Evolutionary conservation across 78 protist genomes (phyloP).

Genomic region (Dictyostelium capitatum): DNA sequence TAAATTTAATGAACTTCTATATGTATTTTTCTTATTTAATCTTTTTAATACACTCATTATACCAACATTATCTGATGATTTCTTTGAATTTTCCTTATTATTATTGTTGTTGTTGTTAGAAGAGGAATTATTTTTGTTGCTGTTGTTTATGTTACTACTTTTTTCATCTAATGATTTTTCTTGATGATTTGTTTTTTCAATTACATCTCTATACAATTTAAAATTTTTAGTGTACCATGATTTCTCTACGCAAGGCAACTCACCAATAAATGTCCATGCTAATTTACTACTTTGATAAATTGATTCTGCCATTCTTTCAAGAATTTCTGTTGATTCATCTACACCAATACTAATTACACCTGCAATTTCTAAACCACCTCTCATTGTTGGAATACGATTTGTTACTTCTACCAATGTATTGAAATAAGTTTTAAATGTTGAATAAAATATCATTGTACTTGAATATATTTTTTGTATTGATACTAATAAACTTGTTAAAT

Average conservation of each 20-base stretch:
- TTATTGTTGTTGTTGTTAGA: not conserved
- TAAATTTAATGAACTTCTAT: not conserved
- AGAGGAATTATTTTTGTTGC: not conserved
- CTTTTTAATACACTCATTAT: not conserved
- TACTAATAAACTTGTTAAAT: not conserved
- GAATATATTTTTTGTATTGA: not conserved
- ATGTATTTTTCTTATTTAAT: not conserved
- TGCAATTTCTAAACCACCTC: slow-evolving; percentile 23
- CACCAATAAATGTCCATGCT: not conserved
- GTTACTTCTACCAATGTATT: not conserved
- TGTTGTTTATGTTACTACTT: not conserved
- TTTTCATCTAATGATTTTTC: not conserved
- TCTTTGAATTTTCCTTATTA: not conserved
- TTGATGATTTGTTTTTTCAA: not conserved
- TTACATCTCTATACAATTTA: not conserved
- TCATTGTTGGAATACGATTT: slow-evolving; percentile 2
- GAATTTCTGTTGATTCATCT: not conserved
- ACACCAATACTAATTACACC: slow-evolving; percentile 13
- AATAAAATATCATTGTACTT: not conserved
- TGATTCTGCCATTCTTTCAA: slow-evolving; percentile 7
- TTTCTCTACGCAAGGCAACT: not conserved
- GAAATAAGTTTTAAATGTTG: not conserved
- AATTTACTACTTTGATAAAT: slow-evolving; percentile 14
- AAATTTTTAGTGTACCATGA: not conserved
- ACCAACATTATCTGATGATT: not conserved